phyloP scores from a whole-genome alignment of 345 rosid genomes.

The Laguncularia racemosa region DNA sequence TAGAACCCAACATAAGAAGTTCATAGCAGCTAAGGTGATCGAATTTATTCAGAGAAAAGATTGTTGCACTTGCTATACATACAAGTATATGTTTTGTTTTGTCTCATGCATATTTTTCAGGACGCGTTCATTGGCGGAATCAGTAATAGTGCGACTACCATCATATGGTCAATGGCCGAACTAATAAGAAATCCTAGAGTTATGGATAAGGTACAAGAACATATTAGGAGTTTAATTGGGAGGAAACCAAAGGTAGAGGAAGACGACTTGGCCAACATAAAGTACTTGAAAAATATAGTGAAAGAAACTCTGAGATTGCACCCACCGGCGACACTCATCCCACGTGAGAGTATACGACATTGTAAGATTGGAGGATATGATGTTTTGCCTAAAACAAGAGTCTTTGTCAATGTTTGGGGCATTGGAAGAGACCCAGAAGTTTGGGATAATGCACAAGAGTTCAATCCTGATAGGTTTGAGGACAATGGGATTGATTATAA shows the following conservation, averaged over 20 bases:
- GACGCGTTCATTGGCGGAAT: neutral
- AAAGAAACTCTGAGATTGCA: conserved; percentile 50
- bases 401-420: conserved; percentile 28
- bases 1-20: no score
- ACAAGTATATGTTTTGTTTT: neutral
- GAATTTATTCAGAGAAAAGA: no score
- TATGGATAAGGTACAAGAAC: conserved; percentile 4
- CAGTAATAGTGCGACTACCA: neutral
- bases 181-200: neutral
- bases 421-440: conserved; percentile 36
- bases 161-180: neutral
- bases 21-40: no score
- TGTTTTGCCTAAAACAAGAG: conserved; percentile 24
- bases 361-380: conserved; percentile 29
- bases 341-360: conserved; percentile 29
- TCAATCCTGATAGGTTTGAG: conserved; percentile 35
- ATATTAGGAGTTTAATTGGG: conserved; percentile 31
- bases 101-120: neutral
- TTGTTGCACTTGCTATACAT: no score
- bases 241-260: conserved; percentile 24
- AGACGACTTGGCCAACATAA: conserved; percentile 25
- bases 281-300: conserved; percentile 30
- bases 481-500: conserved; percentile 27
- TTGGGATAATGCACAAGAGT: conserved; percentile 34
- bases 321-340: conserved; percentile 38